A percentile compares a stretch with the other conserved stretches of the same genome.
Conservation (phyloP, 352 stramenopile genomes). For the Phytophthora nicotianae region DNA sequence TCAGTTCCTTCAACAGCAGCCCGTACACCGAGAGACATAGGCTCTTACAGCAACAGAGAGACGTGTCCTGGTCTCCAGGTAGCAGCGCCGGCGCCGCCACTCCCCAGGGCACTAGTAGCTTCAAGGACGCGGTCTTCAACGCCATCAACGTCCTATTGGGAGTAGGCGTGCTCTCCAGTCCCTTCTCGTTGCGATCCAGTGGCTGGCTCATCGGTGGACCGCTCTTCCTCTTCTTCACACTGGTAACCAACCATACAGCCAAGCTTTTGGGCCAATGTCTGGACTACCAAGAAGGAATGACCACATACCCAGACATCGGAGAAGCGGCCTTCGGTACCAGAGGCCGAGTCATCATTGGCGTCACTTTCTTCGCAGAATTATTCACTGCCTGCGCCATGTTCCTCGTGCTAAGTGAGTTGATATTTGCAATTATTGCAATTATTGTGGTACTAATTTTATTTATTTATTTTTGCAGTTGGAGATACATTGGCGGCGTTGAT, state of each 20-base stretch:
- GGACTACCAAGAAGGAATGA: constrained; percentile 83
- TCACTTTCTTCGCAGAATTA: constrained; percentile 85
- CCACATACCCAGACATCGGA: constrained; percentile 85
- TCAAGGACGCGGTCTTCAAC: constrained; percentile 82
- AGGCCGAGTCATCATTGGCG: constrained; percentile 70
- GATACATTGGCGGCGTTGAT: constrained; percentile 80
- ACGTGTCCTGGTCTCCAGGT: constrained; percentile 29
- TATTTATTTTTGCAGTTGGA: constrained; percentile 47
- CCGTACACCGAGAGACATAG: constrained; percentile 54
- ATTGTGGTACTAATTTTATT: constrained; percentile 1
- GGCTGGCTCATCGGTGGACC: constrained; percentile 70
- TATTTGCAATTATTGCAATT: constrained; percentile 1
- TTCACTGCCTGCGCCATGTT: constrained; percentile 86
- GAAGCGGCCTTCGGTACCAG: constrained; percentile 77
- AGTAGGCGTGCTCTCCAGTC: constrained; percentile 83
- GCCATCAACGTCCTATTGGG: constrained; percentile 88
- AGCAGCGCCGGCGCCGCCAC: constrained; percentile 15
- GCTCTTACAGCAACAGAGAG: constrained; percentile 38
- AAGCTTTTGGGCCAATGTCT: constrained; percentile 85
- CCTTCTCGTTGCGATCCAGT: constrained; percentile 81
- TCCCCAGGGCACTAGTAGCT: constrained; percentile 60
- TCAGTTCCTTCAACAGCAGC: constrained; percentile 32
- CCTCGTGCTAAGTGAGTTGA: constrained; percentile 69
- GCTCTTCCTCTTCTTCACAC: constrained; percentile 84
- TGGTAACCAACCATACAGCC: constrained; percentile 88